phyloP scores from a whole-genome alignment of 306 rosid species.

The Prunus persica region Prunus_persica_NCBIv2 NC_034016.1:22227001-22227500 shows the following conservation, averaged over 20 bases:
- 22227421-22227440: not conserved
- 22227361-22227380: conserved; percentile 69
- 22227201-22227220: conserved; percentile 68
- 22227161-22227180: conserved; percentile 15
- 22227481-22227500: not conserved
- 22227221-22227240: conserved; percentile 68
- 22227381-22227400: conserved; percentile 58
- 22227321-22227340: conserved; percentile 66
- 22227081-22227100: conserved; percentile 34
- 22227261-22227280: conserved; percentile 67
- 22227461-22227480: not conserved
- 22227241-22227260: conserved; percentile 64
- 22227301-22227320: conserved; percentile 68
- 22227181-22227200: conserved; percentile 63
- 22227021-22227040: not conserved
- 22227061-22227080: not conserved
- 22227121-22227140: conserved; percentile 18
- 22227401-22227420: conserved; percentile 41
- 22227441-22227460: not conserved
- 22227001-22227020: not conserved
- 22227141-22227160: conserved; percentile 31
- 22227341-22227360: conserved; percentile 68
- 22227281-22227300: conserved; percentile 75
- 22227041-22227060: conserved; percentile 7
- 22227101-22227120: conserved; percentile 35